Conservation (phyloP, 306 rosid species). For the Prunus dulcis region DNA sequence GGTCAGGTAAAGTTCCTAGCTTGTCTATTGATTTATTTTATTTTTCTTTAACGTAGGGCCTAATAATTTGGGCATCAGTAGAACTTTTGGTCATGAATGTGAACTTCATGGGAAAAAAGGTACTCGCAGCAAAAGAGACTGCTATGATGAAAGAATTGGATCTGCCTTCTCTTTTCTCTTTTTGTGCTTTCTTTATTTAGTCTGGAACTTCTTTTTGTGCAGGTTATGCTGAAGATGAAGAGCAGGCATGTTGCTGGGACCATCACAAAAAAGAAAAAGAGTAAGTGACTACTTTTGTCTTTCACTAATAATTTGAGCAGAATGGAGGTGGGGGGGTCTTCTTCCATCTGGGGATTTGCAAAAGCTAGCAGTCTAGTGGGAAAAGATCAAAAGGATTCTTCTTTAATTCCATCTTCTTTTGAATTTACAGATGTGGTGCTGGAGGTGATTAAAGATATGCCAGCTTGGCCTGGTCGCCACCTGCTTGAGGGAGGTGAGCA, state of each 20-base stretch:
- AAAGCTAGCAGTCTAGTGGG: slow-evolving; percentile 50
- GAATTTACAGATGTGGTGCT: slow-evolving; percentile 63
- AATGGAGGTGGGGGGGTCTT: slow-evolving; percentile 71
- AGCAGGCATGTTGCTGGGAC: slow-evolving; percentile 99
- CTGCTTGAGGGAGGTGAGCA: slow-evolving; percentile 76
- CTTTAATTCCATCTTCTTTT: slow-evolving; percentile 28
- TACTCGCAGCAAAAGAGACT: slow-evolving; percentile 22
- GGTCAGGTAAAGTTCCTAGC: slow-evolving; percentile 57
- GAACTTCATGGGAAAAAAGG: slow-evolving; percentile 37
- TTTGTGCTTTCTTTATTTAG: slow-evolving; percentile 27
- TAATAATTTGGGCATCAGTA: slow-evolving; percentile 54
- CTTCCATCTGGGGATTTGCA: slow-evolving; percentile 75
- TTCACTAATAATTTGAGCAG: slow-evolving; percentile 51
- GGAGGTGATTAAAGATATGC: slow-evolving; percentile 78
- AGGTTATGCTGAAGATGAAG: slow-evolving; percentile 99
- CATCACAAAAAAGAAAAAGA: slow-evolving; percentile 99
- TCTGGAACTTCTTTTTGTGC: slow-evolving; percentile 47
- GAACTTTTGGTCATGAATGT: slow-evolving; percentile 31
- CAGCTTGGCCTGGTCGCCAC: slow-evolving; percentile 97
- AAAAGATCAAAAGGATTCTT: slow-evolving; percentile 28
- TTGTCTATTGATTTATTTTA: not conserved
- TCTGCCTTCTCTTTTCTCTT: slow-evolving; percentile 26
- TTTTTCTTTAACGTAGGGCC: not conserved
- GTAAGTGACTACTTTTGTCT: slow-evolving; percentile 73
- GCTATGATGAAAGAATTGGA: slow-evolving; percentile 41